phyloP scores from a whole-genome alignment of 2,329 filamentous ascomycete species.

The Sphaerulina musiva region DNA sequence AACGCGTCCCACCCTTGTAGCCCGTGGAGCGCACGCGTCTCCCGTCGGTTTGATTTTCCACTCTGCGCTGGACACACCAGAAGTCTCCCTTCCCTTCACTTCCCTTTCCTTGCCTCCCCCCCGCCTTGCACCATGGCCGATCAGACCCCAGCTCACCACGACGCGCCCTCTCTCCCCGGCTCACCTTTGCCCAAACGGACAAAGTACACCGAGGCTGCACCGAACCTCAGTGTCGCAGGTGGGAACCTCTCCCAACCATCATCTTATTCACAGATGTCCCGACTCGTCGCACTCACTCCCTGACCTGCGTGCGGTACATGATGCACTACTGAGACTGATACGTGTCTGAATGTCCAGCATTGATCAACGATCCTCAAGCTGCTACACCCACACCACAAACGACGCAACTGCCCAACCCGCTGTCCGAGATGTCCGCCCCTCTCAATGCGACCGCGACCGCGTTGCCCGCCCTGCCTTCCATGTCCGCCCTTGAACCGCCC shows the following conservation, averaged over 20 bases:
- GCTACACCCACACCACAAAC: slow-evolving; percentile 32
- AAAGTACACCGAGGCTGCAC: slow-evolving; percentile 52
- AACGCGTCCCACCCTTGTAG: no score
- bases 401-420: slow-evolving; percentile 21
- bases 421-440: slow-evolving; percentile 21
- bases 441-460: slow-evolving; percentile 13
- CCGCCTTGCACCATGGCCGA: slow-evolving; percentile 25
- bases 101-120: neutral
- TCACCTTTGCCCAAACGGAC: slow-evolving; percentile 76
- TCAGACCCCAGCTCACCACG: slow-evolving; percentile 35
- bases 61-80: no score
- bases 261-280: no score
- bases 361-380: slow-evolving; percentile 33
- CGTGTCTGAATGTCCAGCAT: slow-evolving; percentile 21
- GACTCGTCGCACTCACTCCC: no score
- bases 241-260: neutral
- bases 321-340: neutral
- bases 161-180: slow-evolving; percentile 55
- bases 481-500: slow-evolving; percentile 32
- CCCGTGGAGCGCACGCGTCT: no score
- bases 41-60: no score
- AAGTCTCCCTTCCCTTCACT: neutral
- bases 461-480: slow-evolving; percentile 20
- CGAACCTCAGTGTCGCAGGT: slow-evolving; percentile 35
- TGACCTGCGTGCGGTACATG: neutral